Conservation (phyloP, 495 filamentous ascomycete genomes). For the Rostrohypoxylon terebratum region DNA sequence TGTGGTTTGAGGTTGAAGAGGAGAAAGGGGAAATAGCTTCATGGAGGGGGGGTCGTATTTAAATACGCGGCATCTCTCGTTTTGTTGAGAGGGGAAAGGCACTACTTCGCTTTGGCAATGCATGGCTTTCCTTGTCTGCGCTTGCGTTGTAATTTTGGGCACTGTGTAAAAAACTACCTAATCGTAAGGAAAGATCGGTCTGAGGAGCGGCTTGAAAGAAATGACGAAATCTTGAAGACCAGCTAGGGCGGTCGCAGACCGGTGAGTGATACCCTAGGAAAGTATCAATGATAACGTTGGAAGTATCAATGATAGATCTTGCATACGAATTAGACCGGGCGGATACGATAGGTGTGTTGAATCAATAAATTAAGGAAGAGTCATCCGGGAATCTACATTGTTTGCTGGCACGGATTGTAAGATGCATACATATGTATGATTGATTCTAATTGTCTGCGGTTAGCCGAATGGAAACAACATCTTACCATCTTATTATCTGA, state of each 20-base stretch:
- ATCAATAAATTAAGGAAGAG: background rate
- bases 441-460: constrained; percentile 1
- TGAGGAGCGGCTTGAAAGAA: background rate
- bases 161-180: background rate
- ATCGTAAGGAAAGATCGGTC: constrained; percentile 5
- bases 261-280: background rate
- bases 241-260: background rate
- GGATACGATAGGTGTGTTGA: background rate
- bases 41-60: background rate
- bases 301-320: background rate
- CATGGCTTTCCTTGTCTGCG: constrained; percentile 7
- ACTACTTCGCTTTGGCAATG: background rate
- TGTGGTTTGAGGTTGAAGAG: constrained; percentile 2
- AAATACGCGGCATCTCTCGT: background rate
- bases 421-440: background rate
- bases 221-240: background rate
- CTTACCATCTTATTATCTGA: too few relatives aligned
- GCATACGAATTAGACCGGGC: background rate
- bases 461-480: background rate
- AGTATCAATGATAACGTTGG: background rate
- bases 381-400: background rate
- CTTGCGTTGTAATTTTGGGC: background rate
- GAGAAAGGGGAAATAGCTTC: background rate
- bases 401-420: background rate
- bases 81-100: background rate